Evolutionary conservation across 176 grass and related monocot genomes (phyloP).

Genomic region (Dactylis glomerata): DNA sequence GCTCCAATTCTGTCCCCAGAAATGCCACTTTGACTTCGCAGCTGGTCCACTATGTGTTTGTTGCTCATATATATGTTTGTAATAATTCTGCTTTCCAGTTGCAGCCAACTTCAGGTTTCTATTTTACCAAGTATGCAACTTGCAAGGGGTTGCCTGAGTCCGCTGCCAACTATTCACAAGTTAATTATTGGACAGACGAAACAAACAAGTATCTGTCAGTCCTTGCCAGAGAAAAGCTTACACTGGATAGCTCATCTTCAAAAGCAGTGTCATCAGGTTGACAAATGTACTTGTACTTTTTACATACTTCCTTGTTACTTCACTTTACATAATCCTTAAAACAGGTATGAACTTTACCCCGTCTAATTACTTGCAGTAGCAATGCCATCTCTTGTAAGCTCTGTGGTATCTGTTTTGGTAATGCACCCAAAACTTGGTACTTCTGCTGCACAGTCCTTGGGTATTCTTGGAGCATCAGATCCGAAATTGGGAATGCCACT

Average conservation of each 20-base stretch:
- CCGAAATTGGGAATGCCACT: conserved; percentile 71
- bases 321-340: conserved; percentile 14
- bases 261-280: conserved; percentile 41
- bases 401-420: conserved; percentile 59
- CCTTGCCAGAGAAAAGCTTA: conserved; percentile 46
- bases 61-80: conserved; percentile 2
- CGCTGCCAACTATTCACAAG: conserved; percentile 20
- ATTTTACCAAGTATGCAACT: conserved; percentile 49
- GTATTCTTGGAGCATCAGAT: conserved; percentile 58
- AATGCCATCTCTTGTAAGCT: conserved; percentile 64
- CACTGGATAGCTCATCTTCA: conserved; percentile 38
- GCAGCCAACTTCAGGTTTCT: conserved; percentile 45
- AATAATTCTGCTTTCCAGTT: conserved; percentile 24
- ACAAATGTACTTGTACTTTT: conserved; percentile 2
- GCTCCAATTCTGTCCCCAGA: background rate
- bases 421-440: conserved; percentile 62
- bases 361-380: conserved; percentile 54
- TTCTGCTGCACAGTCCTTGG: conserved; percentile 79
- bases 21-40: background rate
- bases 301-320: conserved; percentile 13
- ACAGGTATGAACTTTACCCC: conserved; percentile 16
- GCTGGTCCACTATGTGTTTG: background rate
- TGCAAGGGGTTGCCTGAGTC: conserved; percentile 30
- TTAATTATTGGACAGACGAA: conserved; percentile 57
- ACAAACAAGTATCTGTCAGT: conserved; percentile 52